Percentiles rank a stretch among this genome's conserved stretches.
phyloP scores from a whole-genome alignment of 805 yeast genomes.

The Torulaspora gathmanii region DNA sequence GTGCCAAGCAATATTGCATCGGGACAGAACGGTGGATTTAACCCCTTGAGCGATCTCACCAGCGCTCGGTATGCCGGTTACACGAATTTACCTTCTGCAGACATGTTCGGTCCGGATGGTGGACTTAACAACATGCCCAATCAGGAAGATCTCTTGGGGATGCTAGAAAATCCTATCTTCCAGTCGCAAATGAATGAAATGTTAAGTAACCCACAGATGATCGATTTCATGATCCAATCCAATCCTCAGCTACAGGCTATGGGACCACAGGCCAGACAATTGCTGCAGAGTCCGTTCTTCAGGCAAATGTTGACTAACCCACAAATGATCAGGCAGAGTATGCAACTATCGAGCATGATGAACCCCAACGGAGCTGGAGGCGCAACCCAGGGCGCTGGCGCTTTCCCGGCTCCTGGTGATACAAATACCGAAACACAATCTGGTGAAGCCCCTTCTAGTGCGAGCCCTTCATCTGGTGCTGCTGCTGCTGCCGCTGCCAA shows the following conservation, averaged over 20 bases:
- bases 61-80: conserved; percentile 96
- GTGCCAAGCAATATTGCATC: conserved; percentile 81
- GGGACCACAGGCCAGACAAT: conserved; percentile 86
- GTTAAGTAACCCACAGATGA: conserved; percentile 83
- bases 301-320: conserved; percentile 81
- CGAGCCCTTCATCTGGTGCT: conserved; percentile 19
- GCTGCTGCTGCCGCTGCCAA: conserved; percentile 40
- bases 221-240: conserved; percentile 73
- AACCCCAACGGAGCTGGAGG: conserved; percentile 36
- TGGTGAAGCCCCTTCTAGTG: conserved; percentile 16
- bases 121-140: conserved; percentile 65
- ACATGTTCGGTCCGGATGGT: conserved; percentile 92
- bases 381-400: conserved; percentile 32
- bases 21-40: conserved; percentile 76
- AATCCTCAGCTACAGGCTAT: conserved; percentile 78
- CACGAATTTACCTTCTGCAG: conserved; percentile 74
- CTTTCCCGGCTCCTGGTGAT: conserved; percentile 51
- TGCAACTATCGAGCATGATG: conserved; percentile 62
- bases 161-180: conserved; percentile 78
- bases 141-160: conserved; percentile 64
- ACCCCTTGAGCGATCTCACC: conserved; percentile 87
- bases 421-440: conserved; percentile 4
- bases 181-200: conserved; percentile 78
- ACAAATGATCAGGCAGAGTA: conserved; percentile 73
- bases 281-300: conserved; percentile 79